These are phyloP conservation scores for Penicillium sp. DNA, from an alignment of 2,329 filamentous ascomycete genomes.

Conservation along the genomic window DNA sequence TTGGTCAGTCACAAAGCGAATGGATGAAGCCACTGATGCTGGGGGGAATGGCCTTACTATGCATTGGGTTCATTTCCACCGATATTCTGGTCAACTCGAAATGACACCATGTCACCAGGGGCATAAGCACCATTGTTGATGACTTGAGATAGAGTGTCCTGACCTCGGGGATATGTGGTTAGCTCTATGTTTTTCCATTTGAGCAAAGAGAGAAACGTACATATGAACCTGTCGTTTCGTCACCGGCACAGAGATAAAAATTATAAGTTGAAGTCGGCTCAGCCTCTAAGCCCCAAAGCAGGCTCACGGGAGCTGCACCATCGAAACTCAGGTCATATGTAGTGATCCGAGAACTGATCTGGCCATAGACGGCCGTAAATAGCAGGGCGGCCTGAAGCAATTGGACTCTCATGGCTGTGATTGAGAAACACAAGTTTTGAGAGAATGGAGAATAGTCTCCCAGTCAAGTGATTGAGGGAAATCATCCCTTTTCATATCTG, in stretches of 20 bases:
- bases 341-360: slow-evolving; percentile 41
- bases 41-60: slow-evolving; percentile 40
- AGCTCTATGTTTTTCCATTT: not conserved
- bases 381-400: slow-evolving; percentile 32
- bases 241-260: slow-evolving; percentile 54
- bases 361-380: slow-evolving; percentile 29
- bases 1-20: not conserved
- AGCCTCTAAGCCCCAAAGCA: slow-evolving; percentile 16
- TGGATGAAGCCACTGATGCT: not conserved
- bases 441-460: not conserved
- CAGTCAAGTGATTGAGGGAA: not conserved
- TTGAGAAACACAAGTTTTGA: slow-evolving; percentile 3
- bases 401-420: slow-evolving; percentile 25
- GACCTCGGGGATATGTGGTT: not conserved
- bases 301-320: slow-evolving; percentile 42
- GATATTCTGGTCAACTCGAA: slow-evolving; percentile 37
- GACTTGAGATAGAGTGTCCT: slow-evolving; percentile 39
- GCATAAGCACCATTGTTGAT: slow-evolving; percentile 32
- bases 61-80: slow-evolving; percentile 45
- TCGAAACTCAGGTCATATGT: slow-evolving; percentile 43
- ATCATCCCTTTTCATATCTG: slow-evolving; percentile 7
- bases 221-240: slow-evolving; percentile 44
- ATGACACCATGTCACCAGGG: slow-evolving; percentile 38
- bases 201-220: slow-evolving; percentile 25
- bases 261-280: slow-evolving; percentile 38